A percentile compares a stretch with the other conserved stretches of the same genome.
Conservation (phyloP, 495 filamentous ascomycete species). For the Aspergillus hancockii region DNA sequence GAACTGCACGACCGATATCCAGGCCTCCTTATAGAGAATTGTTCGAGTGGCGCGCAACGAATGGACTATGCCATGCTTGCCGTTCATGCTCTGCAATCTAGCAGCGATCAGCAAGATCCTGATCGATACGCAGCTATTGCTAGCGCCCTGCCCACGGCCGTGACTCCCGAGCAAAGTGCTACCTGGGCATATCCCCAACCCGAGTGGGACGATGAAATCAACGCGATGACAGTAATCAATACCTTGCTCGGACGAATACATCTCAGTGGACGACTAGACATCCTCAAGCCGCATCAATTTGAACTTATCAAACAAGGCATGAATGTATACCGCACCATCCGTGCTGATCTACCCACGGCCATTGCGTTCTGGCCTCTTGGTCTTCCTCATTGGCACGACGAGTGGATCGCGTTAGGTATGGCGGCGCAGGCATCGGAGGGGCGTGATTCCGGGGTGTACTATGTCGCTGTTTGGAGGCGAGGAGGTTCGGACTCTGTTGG, state of each 20-base stretch:
- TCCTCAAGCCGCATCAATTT: slow-evolving; percentile 16
- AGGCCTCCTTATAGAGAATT: slow-evolving; percentile 21
- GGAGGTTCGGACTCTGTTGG: slow-evolving; percentile 9
- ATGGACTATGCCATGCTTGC: slow-evolving; percentile 27
- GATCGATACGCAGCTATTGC: slow-evolving; percentile 25
- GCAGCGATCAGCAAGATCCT: slow-evolving; percentile 26
- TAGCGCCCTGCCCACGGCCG: slow-evolving; percentile 24
- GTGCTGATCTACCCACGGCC: slow-evolving; percentile 8
- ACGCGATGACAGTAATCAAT: slow-evolving; percentile 26
- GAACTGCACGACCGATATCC: slow-evolving; percentile 19
- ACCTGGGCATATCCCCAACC: slow-evolving; percentile 30
- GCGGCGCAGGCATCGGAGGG: not conserved
- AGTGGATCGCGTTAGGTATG: slow-evolving; percentile 21
- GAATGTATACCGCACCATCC: slow-evolving; percentile 20
- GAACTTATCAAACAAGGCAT: slow-evolving; percentile 19
- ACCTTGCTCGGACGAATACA: slow-evolving; percentile 26
- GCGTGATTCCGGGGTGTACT: not conserved
- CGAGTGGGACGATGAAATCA: slow-evolving; percentile 22
- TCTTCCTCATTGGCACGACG: slow-evolving; percentile 21
- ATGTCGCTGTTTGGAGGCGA: slow-evolving; percentile 24
- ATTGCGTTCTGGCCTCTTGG: slow-evolving; percentile 24
- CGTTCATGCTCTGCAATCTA: slow-evolving; percentile 20
- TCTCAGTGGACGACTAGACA: slow-evolving; percentile 24
- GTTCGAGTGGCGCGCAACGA: slow-evolving; percentile 22
- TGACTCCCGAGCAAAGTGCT: slow-evolving; percentile 26